Evolutionary conservation across 495 filamentous ascomycete genomes (phyloP), one percentile per base, ranked within the genome.

Genomic region (Aspergillus kassunensis): DNA sequence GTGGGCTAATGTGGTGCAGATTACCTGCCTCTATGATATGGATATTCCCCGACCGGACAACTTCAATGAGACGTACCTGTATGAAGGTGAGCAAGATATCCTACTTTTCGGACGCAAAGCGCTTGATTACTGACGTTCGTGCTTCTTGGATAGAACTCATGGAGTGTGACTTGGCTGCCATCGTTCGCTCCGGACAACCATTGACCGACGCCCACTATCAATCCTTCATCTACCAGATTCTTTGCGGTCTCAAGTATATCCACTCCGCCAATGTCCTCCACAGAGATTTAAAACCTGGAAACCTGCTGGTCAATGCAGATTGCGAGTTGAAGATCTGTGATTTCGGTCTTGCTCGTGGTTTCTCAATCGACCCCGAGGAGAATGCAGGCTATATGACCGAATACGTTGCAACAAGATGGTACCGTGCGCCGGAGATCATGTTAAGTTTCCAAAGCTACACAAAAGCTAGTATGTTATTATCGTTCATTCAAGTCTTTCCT

Each of bases 301-400:
- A 98, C 68, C 72, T 98, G 56, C 81, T 98, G 9, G 91, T 98
- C 60, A 98, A 98, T 70, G 93, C 93, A 65, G 95, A 98, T 65
- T 98, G 93, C 69, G 93, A 98, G 75, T 82, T 98, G 48, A 98
- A 98, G 77, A 97, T 98, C 59, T 97, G 92, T 70, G 93, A 98
- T 72, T 98, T 98, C 66, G 93, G 93, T 54, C 77, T 98, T 36
- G 93, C 93, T 0, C 85, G 93, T 73, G 95, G 93, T 41, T 95
- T 95, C 76, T 96, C 95, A 2, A 88, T 95, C 58, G 91, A 96
- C 58, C 91, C 92, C 0, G 91, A 97, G 72, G 95, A 98, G 75
- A 98, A 98, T 66, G 92, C 92, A 10, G 93, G 93, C 30, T 98
- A 96, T 69, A 97, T 97, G 93, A 98, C 93, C 5, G 93, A 98